These are phyloP conservation scores for Hysterium pulicare DNA, from an alignment of 2,329 filamentous ascomycete species.

Conservation along the genomic window DNA sequence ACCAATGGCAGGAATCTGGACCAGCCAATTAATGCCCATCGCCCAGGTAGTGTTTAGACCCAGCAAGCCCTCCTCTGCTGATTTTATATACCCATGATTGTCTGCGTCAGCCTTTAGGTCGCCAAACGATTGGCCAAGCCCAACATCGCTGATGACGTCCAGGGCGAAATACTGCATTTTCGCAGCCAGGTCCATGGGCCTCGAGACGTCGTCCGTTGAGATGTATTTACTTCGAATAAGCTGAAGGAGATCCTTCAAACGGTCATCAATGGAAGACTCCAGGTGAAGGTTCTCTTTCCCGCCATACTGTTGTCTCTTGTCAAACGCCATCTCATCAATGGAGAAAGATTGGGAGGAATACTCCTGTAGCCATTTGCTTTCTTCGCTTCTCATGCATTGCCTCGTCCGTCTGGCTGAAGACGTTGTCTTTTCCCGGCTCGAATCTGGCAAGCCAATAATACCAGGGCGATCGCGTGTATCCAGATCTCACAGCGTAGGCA, in stretches of 20 bases:
- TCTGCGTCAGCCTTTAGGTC: slow-evolving; percentile 51
- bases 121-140: slow-evolving; percentile 52
- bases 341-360: slow-evolving; percentile 6
- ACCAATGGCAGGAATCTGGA: too few species aligned
- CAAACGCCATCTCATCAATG: not conserved
- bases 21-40: slow-evolving; percentile 25
- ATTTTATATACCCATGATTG: slow-evolving; percentile 44
- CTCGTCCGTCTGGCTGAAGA: slow-evolving; percentile 52
- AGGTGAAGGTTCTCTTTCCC: slow-evolving; percentile 53
- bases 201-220: slow-evolving; percentile 28
- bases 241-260: slow-evolving; percentile 46
- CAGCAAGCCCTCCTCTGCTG: slow-evolving; percentile 39
- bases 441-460: slow-evolving; percentile 46
- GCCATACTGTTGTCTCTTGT: slow-evolving; percentile 43
- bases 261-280: slow-evolving; percentile 49
- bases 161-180: slow-evolving; percentile 55
- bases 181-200: slow-evolving; percentile 45
- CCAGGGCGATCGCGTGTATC: slow-evolving; percentile 40
- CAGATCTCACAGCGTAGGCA: slow-evolving; percentile 40
- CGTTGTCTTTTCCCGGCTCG: slow-evolving; percentile 53
- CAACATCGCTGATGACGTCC: slow-evolving; percentile 55
- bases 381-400: slow-evolving; percentile 42
- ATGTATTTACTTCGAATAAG: slow-evolving; percentile 50
- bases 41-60: slow-evolving; percentile 27
- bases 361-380: slow-evolving; percentile 52